Evolutionary conservation across 2,329 filamentous ascomycete species (phyloP), one percentile per base, ranked within the genome.

Genomic region (Aspergillus oerlinghausenensis): DNA sequence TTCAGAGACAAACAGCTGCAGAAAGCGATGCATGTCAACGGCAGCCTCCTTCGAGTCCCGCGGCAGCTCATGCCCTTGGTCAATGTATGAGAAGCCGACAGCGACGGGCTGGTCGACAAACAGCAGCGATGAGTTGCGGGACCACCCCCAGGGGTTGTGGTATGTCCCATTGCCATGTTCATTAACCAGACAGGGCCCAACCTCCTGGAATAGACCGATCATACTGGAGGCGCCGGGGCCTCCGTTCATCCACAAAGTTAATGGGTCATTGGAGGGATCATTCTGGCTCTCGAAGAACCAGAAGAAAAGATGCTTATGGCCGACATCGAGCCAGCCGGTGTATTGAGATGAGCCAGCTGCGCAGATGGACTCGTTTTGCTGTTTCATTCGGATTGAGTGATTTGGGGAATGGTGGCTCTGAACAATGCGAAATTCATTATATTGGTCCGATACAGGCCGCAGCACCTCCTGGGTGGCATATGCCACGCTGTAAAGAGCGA

Each of bases 21-120:
- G 66, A 58, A 81, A 82, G 38, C 74, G 65, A 60, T 81, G 76
- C 71, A 81, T 77, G 63, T 82, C 80, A 48, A 73, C 69, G 1
- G 78, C 77, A 11, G 75, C 76, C 1, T 75, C 73, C 35, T 75
- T 73, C 11, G 79, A 80, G 50, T 58, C 25, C 51, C 57, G n/a
- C 49, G 59, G 54, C 11, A 56, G 5, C 1, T 55, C 58, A 23
- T 58, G 23, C 0, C 56, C 56, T 17, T 55, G 54, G 42, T 68
- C 66, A 9, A 65, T 40, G 26, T 69, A 69, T 1, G 67, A 69
- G 49, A 67, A 65, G 0, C 67, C 67, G 2, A 65, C 64, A 21
- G 56, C 62, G 10, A 60, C 66, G 1, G 67, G 67, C 55, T 69
- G 67, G 47, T 69, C 67, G 6, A 68, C 63, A 25, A 65, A 69